Base-by-base conservation (phyloP, 2,329 filamentous ascomycete species). In the Arthrobotrys sphaeroides region DNA sequence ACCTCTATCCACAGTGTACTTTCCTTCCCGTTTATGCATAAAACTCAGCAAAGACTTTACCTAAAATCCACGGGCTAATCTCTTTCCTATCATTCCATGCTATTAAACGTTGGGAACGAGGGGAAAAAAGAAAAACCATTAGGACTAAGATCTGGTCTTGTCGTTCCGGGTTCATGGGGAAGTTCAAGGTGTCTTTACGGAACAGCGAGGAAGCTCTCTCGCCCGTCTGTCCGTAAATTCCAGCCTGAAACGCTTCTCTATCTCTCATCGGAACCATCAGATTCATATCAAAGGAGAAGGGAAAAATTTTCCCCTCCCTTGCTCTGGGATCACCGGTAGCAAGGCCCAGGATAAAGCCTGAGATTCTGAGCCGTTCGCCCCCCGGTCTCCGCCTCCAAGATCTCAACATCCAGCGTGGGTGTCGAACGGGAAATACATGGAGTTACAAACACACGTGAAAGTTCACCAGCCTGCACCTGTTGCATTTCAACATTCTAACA, bases 21-120 rank as follows among this genome's bases (percentile, higher is more conserved):
- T 68, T 69, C 64, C 72, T 69, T 75, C 64, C 72, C 65, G 64
- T 75, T 69, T 75, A 65, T 72, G 67, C 67, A 65, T 49, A 64
- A 72, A 18, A 53, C 31, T 49, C 18, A 31, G 36, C 13, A 43
- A 45, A 51, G 47, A 49, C 67, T 72, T 45, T 72, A 72, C 59
- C 67, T 72, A 64, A 72, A 72, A 59, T 40, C 45, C 66, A 55
- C 65, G 53, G 65, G 51, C 51, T 57, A 59, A 68, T 59, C 38
- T 43, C n/a, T 24, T 55, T 68, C 64, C 65, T 69, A 70, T 62
- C 57, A 38, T 49, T 49, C 13, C 36, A 51, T 43, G 45, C 24
- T 42, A n/a, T n/a, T n/a, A n/a, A 59, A 59, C 36, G 53, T 59
- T 38, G 38, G 31, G 55, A 43, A 60, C 18, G 36, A 31, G 20